Evolutionary conservation across 495 filamentous ascomycete genomes (phyloP).

Genomic region (Hypoxylon trugodes): DNA sequence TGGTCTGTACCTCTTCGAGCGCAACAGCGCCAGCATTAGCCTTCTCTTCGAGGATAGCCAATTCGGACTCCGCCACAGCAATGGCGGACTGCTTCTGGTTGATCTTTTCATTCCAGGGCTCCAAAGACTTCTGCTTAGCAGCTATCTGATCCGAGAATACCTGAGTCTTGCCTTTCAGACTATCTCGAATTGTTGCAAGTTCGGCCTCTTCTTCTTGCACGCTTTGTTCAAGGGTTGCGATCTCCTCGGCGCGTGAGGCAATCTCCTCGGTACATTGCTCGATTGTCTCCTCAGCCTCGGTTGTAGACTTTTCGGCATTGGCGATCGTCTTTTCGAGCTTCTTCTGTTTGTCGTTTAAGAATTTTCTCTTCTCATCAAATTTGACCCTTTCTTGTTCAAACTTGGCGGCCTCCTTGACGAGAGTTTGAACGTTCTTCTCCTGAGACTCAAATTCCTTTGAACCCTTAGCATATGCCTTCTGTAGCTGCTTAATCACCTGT

Average conservation of each 20-base stretch:
- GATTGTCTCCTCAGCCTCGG: slow-evolving; percentile 78
- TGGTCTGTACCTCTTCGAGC: slow-evolving; percentile 82
- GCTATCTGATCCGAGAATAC: slow-evolving; percentile 92
- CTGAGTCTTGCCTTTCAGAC: slow-evolving; percentile 93
- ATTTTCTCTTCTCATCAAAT: slow-evolving; percentile 97
- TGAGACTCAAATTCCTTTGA: slow-evolving; percentile 81
- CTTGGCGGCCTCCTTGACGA: slow-evolving; percentile 88
- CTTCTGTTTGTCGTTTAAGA: slow-evolving; percentile 85
- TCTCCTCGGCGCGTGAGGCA: slow-evolving; percentile 74
- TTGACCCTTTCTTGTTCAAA: slow-evolving; percentile 97
- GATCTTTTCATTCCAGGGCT: slow-evolving; percentile 97
- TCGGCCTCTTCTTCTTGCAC: slow-evolving; percentile 84
- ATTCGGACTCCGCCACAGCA: slow-evolving; percentile 91
- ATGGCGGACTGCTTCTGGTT: slow-evolving; percentile 93
- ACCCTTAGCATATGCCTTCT: slow-evolving; percentile 83
- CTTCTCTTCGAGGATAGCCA: slow-evolving; percentile 88
- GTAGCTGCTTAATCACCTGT: slow-evolving; percentile 86
- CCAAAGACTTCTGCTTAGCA: slow-evolving; percentile 88
- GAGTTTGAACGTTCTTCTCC: slow-evolving; percentile 80
- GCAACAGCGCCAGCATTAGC: slow-evolving; percentile 85
- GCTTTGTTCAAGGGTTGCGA: slow-evolving; percentile 72
- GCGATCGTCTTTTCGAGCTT: slow-evolving; percentile 91
- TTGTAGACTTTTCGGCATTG: slow-evolving; percentile 66
- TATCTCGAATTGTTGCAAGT: slow-evolving; percentile 78
- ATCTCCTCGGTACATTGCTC: slow-evolving; percentile 81